Base-by-base conservation (phyloP, 2,329 filamentous ascomycete species). In the Tolypocladium tropicale region DNA sequence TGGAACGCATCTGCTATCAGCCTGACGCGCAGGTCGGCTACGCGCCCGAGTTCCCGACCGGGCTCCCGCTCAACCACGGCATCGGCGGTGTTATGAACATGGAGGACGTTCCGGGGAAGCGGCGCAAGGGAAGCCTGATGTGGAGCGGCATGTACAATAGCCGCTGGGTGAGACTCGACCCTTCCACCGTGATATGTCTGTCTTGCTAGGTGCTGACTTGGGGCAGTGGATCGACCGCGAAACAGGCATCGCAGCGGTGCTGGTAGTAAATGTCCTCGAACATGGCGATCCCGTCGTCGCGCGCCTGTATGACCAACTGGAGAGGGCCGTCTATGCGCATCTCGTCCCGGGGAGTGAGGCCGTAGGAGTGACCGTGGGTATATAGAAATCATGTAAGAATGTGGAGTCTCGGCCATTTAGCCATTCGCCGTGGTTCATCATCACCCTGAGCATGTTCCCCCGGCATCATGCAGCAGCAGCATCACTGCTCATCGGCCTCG, bases 141-240 rank as follows among this genome's bases (percentile, higher is more conserved):
- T 78, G 75, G 75, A 65, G 65, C n/a, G 76, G 76, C 36, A 68
- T 72, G 57, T 63, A 62, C 25, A 76, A 76, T 56, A 66, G 69
- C 21, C 69, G 69, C 55, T 78, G 75, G 75, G 72, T 74, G 59
- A 67, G 72, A 12, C 32, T 14, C n/a, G 25, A 37, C 14, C 28
- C 12, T 12, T 14, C 46, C 23, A 25, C 28, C 32, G 28, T 32
- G 18, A 18, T 28, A 49, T 46, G 3, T 16, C 6, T 7, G 25
- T 34, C 14, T 53, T 39, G 16, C 53, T 16, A 16, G 18, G 30
- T 18, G 5, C 53, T 48, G 37, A 48, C 46, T 1, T 6, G 25
- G 14, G 23, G n/a, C 25, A 70, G 68, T 74, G 72, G 72, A 63
- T 73, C 25, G 72, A 74, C 53, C 61, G 58, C 6, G 60, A 67